A percentile compares a stretch with the other conserved stretches of the same genome.
These are phyloP conservation scores for Eleusine coracana DNA, from an alignment of 176 grass and related monocot genomes.

Conservation along the genomic window DNA sequence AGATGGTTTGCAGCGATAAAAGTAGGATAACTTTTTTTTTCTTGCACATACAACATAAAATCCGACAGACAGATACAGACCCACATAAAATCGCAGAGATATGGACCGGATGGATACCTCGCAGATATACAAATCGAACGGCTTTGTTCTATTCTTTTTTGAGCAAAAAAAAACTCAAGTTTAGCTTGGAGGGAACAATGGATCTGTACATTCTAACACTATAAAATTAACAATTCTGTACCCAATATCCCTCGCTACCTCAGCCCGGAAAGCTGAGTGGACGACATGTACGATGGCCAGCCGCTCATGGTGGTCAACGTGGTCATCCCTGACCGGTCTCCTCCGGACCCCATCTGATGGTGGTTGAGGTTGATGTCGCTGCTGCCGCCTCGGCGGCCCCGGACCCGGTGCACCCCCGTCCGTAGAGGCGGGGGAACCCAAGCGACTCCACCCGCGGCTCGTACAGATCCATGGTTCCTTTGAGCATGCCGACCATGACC, in stretches of 20 bases:
- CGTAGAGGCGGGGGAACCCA: conserved; percentile 59
- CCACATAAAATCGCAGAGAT: too few relatives aligned
- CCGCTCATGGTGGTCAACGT: conserved; percentile 51
- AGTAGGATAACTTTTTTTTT: too few relatives aligned
- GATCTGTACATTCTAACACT: conserved; percentile 9
- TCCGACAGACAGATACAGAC: too few relatives aligned
- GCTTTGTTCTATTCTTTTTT: neutral
- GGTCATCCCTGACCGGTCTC: conserved; percentile 24
- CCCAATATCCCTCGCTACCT: conserved; percentile 44
- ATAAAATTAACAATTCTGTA: neutral
- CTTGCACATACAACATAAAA: too few relatives aligned
- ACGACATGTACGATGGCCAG: conserved; percentile 71
- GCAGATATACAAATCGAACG: too few relatives aligned
- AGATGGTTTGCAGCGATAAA: too few relatives aligned
- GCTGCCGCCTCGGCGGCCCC: neutral
- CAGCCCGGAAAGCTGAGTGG: conserved; percentile 59
- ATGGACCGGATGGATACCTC: too few relatives aligned
- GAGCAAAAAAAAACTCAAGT: neutral
- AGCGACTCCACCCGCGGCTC: conserved; percentile 56
- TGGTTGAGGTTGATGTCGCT: conserved; percentile 35
- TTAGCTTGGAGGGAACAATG: neutral
- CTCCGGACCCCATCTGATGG: conserved; percentile 6
- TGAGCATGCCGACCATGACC: conserved; percentile 65
- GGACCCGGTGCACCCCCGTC: conserved; percentile 50
- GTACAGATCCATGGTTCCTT: conserved; percentile 65